Evolutionary conservation across 2,329 filamentous ascomycete genomes (phyloP).

Genomic region (Beauveria brongniartii): DNA sequence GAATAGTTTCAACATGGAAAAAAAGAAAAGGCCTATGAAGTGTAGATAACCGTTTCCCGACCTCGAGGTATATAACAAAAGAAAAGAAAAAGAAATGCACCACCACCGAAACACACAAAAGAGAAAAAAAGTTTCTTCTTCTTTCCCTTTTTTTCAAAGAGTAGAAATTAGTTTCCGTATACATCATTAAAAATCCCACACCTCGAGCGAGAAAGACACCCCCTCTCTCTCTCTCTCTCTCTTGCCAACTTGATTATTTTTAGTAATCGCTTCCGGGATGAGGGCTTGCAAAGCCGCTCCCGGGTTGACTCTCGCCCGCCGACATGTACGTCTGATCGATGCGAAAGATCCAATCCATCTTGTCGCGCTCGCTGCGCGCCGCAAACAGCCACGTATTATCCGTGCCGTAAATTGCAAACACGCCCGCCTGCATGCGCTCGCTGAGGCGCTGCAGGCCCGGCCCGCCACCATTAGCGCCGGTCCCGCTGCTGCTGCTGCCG

Average conservation of each 20-base stretch:
- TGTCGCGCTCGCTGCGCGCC: conserved; percentile 79
- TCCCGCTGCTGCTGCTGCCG: conserved; percentile 22
- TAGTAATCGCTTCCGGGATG: conserved; percentile 24
- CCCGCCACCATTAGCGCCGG: conserved; percentile 10
- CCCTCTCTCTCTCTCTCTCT: background rate
- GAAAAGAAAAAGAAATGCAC: background rate
- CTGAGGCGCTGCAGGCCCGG: conserved; percentile 45
- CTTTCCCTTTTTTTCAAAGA: background rate
- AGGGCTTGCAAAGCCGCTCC: conserved; percentile 30
- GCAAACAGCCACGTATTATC: conserved; percentile 96
- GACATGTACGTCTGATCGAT: conserved; percentile 73
- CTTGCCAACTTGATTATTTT: conserved; percentile 4
- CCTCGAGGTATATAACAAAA: background rate
- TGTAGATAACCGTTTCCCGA: background rate
- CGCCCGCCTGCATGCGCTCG: conserved; percentile 56
- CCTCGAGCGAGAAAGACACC: background rate
- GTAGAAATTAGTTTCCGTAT: conserved; percentile 1
- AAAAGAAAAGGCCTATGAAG: background rate
- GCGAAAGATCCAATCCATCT: conserved; percentile 93
- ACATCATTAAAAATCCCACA: conserved; percentile 4
- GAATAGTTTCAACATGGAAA: background rate
- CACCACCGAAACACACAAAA: background rate
- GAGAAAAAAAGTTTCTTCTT: background rate
- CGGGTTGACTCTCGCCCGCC: conserved; percentile 33
- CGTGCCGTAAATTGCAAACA: conserved; percentile 91